Evolutionary conservation across 352 stramenopile genomes (phyloP).

Genomic region (Globisporangium cystogenes): DNA sequence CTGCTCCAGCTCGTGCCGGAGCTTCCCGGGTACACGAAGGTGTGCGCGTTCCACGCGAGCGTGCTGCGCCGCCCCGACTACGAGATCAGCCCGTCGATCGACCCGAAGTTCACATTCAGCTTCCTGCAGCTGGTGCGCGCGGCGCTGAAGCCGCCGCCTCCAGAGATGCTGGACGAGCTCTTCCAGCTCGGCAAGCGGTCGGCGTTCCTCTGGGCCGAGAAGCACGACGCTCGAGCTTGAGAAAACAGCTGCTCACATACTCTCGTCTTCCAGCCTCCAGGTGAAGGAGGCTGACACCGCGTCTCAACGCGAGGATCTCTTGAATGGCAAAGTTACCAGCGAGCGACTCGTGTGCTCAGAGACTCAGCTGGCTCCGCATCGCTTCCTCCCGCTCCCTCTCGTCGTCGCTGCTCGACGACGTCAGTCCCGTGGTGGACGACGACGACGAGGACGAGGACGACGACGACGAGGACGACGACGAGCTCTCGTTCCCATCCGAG

Average conservation of each 20-base stretch:
- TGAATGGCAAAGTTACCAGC: no score
- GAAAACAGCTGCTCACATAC: no score
- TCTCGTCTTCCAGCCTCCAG: neutral
- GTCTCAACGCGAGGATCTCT: no score
- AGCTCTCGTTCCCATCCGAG: slow-evolving; percentile 41
- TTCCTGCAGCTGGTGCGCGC: slow-evolving; percentile 52
- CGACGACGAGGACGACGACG: slow-evolving; percentile 36
- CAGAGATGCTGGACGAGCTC: slow-evolving; percentile 55
- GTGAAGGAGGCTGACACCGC: neutral
- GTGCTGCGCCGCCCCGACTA: slow-evolving; percentile 56
- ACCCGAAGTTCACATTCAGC: slow-evolving; percentile 47
- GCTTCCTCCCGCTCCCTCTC: slow-evolving; percentile 12
- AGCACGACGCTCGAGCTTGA: neutral
- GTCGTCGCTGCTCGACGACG: slow-evolving; percentile 43
- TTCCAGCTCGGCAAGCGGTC: slow-evolving; percentile 51
- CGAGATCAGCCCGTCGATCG: slow-evolving; percentile 69
- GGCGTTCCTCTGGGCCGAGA: slow-evolving; percentile 41
- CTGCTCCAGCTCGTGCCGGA: slow-evolving; percentile 66
- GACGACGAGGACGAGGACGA: slow-evolving; percentile 39
- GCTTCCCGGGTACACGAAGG: slow-evolving; percentile 54
- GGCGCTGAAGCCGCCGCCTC: slow-evolving; percentile 49
- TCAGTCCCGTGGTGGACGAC: slow-evolving; percentile 25
- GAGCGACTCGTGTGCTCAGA: neutral
- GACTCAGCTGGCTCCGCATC: neutral
- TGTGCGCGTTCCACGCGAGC: slow-evolving; percentile 61